Base-by-base conservation (phyloP, 2,329 filamentous ascomycete species). In the Lizonia empirigonia region DNA sequence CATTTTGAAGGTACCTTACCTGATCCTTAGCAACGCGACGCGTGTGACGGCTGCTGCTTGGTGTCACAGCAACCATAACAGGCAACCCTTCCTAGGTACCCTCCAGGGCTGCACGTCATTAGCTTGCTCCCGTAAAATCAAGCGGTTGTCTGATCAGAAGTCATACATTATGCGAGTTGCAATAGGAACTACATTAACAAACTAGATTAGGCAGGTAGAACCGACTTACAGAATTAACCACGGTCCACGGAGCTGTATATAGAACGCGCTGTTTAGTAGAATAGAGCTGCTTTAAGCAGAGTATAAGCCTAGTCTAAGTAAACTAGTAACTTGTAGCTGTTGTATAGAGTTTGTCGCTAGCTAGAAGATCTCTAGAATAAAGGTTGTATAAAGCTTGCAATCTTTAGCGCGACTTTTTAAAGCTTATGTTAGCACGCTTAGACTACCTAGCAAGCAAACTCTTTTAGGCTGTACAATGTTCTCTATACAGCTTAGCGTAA, bases 11-110 rank as follows among this genome's bases (percentile, higher is more conserved):
- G 39, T 16, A 4, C 38, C 55, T 57, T 53, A 71, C 70, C 51
- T 64, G 55, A 23, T 66, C 57, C 3, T 65, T 42, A 0, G 52
- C 49, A 1, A 73, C 59, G 5, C 64, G 60, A 5, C 58, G 62
- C 35, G 52, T 58, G 10, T 37, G 34, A 18, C 46, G 56, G 36
- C 57, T 58, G 35, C 50, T 56, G 8, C 54, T 57, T 4, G 64
- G 62, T n/a, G 70, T 62, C 0, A 69, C 56, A 8, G 72, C 68
- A 8, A 72, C 68, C 57, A 55, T 68, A 1, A 61, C 26, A 1
- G 63, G 63, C 68, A 71, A 71, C 10, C 23, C 50, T n/a, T 19
- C 7, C 35, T 44, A 41, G n/a, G n/a, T n/a, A n/a, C n/a, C n/a
- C n/a, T n/a, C n/a, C n/a, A n/a, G n/a, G n/a, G n/a, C n/a, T n/a